phyloP scores from a whole-genome alignment of 306 rosid genomes.

The Fragaria vesca region DNA sequence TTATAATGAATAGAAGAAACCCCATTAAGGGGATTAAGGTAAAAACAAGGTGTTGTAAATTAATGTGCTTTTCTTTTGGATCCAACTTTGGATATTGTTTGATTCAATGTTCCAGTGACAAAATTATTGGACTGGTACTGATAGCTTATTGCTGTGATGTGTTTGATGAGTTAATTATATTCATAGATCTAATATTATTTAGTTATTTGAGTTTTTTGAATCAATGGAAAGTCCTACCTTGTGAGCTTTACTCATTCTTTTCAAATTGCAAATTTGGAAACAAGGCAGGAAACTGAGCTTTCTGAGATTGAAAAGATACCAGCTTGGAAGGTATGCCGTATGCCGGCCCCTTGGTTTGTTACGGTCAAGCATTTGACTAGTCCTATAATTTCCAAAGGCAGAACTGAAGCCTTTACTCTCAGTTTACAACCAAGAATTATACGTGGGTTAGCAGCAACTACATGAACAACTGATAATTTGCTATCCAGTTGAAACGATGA shows the following conservation, averaged over 20 bases:
- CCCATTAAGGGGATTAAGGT: neutral
- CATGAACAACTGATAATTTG: neutral
- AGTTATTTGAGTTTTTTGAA: neutral
- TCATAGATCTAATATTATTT: neutral
- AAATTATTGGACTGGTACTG: neutral
- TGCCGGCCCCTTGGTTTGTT: neutral
- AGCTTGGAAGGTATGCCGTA: neutral
- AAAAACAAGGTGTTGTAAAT: neutral
- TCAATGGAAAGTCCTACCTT: neutral
- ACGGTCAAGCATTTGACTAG: neutral
- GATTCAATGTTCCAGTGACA: conserved; percentile 9
- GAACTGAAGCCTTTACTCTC: neutral
- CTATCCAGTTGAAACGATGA: neutral
- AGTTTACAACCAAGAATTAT: neutral
- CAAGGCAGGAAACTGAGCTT: neutral
- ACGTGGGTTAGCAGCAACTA: neutral
- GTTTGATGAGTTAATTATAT: neutral
- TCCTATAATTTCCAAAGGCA: neutral
- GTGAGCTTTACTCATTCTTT: neutral
- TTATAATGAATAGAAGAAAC: conserved; percentile 4
- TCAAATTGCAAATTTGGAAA: neutral
- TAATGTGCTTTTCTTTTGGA: neutral
- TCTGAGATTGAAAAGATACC: neutral
- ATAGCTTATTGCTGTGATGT: neutral
- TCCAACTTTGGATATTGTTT: conserved; percentile 17